A percentile compares a stretch with the other conserved stretches of the same genome.
Conservation (phyloP, 139 green algal species). For the Medakamo hakoo region DNA sequence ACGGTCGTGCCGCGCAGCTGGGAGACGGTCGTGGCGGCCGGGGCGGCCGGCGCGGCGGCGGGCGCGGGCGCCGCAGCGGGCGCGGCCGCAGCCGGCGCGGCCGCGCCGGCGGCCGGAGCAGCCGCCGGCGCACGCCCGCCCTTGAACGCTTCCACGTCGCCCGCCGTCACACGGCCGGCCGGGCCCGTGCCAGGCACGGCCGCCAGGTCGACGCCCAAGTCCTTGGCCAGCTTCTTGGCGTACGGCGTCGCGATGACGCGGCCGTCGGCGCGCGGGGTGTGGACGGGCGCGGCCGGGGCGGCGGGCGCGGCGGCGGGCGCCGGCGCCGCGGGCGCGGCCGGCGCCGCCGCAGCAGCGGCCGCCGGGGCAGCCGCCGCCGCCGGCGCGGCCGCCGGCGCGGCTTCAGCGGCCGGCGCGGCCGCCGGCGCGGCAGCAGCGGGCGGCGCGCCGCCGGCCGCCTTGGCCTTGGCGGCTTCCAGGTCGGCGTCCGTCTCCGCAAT, state of each 20-base stretch:
- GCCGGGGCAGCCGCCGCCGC: constrained; percentile 18
- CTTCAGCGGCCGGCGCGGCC: constrained; percentile 23
- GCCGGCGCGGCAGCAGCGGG: constrained; percentile 12
- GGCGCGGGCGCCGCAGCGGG: constrained; percentile 14
- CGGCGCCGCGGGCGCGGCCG: constrained; percentile 18
- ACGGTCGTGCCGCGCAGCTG: constrained; percentile 72
- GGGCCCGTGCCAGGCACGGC: constrained; percentile 67
- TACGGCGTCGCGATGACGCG: constrained; percentile 92
- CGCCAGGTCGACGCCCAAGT: constrained; percentile 76
- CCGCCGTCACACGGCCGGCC: constrained; percentile 80
- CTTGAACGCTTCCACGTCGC: constrained; percentile 64
- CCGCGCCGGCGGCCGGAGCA: constrained; percentile 17
- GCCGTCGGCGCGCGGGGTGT: constrained; percentile 41
- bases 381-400: constrained; percentile 20
- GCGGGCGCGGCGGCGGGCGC: constrained; percentile 14
- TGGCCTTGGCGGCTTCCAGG: constrained; percentile 81
- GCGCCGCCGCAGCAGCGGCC: constrained; percentile 20
- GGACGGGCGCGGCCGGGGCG: constrained; percentile 11
- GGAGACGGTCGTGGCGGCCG: constrained; percentile 35
- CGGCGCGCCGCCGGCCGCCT: constrained; percentile 29
- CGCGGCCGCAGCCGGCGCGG: constrained; percentile 21
- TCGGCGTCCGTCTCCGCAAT: constrained; percentile 91
- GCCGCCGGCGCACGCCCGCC: constrained; percentile 2
- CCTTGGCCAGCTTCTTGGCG: constrained; percentile 94
- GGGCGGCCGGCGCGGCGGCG: constrained; percentile 13